Conservation (phyloP, 345 rosid species). For the Boechera divaricarpa region DNA sequence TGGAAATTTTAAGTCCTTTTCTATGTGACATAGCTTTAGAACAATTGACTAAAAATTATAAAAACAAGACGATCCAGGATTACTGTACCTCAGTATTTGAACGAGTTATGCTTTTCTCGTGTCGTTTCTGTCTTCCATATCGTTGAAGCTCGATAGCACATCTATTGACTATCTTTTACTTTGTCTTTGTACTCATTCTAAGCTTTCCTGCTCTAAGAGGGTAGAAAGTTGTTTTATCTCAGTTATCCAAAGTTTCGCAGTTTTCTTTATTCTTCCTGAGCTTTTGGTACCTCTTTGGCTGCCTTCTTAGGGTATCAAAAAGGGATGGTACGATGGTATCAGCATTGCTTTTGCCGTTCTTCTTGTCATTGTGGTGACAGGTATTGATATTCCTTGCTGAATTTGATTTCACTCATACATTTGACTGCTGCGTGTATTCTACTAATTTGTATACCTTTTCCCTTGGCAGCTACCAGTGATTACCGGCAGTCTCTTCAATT, state of each 20-base stretch:
- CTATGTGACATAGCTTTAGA: conserved; percentile 15
- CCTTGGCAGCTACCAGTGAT: conserved; percentile 84
- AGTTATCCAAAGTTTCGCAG: conserved; percentile 13
- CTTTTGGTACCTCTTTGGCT: conserved; percentile 24
- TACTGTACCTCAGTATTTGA: conserved; percentile 4
- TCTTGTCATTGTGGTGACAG: conserved; percentile 95
- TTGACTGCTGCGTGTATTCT: conserved; percentile 1
- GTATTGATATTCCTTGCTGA: conserved; percentile 45
- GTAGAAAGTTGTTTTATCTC: conserved; percentile 23
- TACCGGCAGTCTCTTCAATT: conserved; percentile 98
- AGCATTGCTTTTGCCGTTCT: conserved; percentile 96
- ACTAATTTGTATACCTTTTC: conserved; percentile 20
- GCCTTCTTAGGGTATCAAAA: conserved; percentile 65
- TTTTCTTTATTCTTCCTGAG: conserved; percentile 30
- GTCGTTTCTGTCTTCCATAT: conserved; percentile 9
- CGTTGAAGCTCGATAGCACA: conserved; percentile 15
- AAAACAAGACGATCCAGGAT: neutral
- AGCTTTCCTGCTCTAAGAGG: conserved; percentile 20
- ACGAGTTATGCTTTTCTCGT: conserved; percentile 19
- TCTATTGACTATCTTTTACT: conserved; percentile 10
- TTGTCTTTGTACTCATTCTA: neutral
- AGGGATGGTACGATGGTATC: conserved; percentile 99
- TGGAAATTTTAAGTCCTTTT: neutral
- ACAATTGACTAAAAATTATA: neutral
- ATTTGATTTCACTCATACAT: conserved; percentile 19